Base-by-base conservation (phyloP, 1,284 basidiomycete genomes). In the Leccinum huronense region DNA sequence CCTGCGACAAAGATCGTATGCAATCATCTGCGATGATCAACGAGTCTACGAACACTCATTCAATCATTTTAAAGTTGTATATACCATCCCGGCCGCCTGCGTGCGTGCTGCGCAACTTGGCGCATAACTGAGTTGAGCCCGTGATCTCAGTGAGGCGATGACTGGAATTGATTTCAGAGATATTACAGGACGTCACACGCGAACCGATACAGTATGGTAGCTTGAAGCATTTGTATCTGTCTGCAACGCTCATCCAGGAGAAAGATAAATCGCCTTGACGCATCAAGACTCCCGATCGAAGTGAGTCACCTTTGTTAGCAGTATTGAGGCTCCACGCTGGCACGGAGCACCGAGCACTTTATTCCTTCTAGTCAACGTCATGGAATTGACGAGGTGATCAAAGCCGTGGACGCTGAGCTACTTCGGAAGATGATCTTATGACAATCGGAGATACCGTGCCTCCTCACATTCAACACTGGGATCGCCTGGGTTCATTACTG, bases 311-410 rank as follows among this genome's bases (percentile, higher is more conserved):
- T 33, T 56, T 56, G 31, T 54, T 54, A 30, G 27, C 5, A 30
- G 14, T 54, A 34, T 56, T 1, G 31, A 19, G 2, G 16, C 31
- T 56, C 16, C 55, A 7, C n/a, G 3, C 33, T 23, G 19, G 19
- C 34, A 33, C 31, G 23, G 19, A 42, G 31, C 31, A 9, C n/a
- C 23, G 23, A 27, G 23, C 23, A 27, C 23, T 27, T 27, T 27
- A 27, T 57, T 30, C 30, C 3, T 30, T 30, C 34, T 27, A 73
- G 74, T 27, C 1, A 66, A 73, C 10, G 66, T 73, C 23, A 53
- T 62, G 5, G 45, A 59, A 58, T 76, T 2, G 72, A 73, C 36
- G 74, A 65, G 56, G 62, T 71, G 65, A 67, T 73, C 56, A 66
- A 62, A n/a, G 57, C 63, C 0, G 38, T 74, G 30, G 74, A 73